These are phyloP conservation scores for Aristolochia fimbriata DNA, from an alignment of 164 flowering plant species.

Conservation along the genomic window DNA sequence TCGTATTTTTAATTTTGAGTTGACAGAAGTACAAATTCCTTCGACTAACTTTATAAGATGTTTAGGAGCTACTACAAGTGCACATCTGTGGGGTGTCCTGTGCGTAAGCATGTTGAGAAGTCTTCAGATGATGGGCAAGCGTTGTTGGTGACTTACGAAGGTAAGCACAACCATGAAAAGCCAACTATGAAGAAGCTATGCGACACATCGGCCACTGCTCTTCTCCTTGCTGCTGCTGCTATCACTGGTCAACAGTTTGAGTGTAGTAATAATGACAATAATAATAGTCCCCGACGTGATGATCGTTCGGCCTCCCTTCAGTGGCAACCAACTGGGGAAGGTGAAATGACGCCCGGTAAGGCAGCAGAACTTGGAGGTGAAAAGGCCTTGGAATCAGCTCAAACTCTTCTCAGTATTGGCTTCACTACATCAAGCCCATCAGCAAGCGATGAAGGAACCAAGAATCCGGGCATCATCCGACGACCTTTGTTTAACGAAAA, in stretches of 20 bases:
- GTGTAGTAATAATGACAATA: too few relatives aligned
- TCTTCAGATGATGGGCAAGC: constrained; percentile 45
- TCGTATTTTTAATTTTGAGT: too few relatives aligned
- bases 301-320: constrained; percentile 10
- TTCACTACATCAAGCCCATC: constrained; percentile 19
- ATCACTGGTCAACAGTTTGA: constrained; percentile 30
- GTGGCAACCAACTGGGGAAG: constrained; percentile 13
- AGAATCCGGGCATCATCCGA: neutral
- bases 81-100: constrained; percentile 71
- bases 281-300: too few relatives aligned
- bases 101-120: constrained; percentile 74
- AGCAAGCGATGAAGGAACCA: constrained; percentile 1
- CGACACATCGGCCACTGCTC: constrained; percentile 22
- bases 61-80: constrained; percentile 80
- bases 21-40: neutral
- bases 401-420: constrained; percentile 24
- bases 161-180: constrained; percentile 79
- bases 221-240: constrained; percentile 50
- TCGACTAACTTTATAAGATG: neutral
- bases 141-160: constrained; percentile 60
- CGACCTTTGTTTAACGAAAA: constrained; percentile 5
- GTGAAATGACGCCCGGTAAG: constrained; percentile 12
- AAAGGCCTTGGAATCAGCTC: constrained; percentile 21
- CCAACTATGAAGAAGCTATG: constrained; percentile 54
- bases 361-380: constrained; percentile 14